Conservation (phyloP, 148 eudicot species). For the Arbutus unedo region DNA sequence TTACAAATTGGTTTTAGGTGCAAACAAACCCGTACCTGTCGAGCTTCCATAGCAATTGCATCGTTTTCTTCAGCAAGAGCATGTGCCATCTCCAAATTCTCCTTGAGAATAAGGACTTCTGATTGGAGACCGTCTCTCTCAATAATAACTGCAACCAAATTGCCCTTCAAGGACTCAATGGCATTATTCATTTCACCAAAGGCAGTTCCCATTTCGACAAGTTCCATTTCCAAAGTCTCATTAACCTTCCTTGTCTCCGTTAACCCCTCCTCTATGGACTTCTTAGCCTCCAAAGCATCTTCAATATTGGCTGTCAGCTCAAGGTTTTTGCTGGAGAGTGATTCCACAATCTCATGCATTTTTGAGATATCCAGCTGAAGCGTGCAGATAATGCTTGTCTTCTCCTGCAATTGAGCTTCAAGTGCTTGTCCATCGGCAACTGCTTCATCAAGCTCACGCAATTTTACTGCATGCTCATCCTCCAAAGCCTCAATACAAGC, state of each 20-base stretch:
- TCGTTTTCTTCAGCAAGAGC: slow-evolving; percentile 78
- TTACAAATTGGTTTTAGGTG: neutral
- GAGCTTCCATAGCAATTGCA: slow-evolving; percentile 71
- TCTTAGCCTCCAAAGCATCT: slow-evolving; percentile 42
- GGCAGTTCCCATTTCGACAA: slow-evolving; percentile 50
- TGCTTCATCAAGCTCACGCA: slow-evolving; percentile 52
- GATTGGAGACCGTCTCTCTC: slow-evolving; percentile 55
- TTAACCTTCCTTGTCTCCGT: slow-evolving; percentile 41
- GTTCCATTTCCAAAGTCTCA: slow-evolving; percentile 59
- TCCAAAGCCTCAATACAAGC: slow-evolving; percentile 50
- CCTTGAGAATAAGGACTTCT: slow-evolving; percentile 45
- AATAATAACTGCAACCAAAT: slow-evolving; percentile 41
- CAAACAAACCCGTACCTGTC: slow-evolving; percentile 46
- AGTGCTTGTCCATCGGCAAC: slow-evolving; percentile 35
- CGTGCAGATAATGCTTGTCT: slow-evolving; percentile 39
- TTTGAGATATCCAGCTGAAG: slow-evolving; percentile 53
- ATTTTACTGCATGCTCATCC: slow-evolving; percentile 41
- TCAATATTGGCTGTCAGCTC: slow-evolving; percentile 38
- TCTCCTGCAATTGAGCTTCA: slow-evolving; percentile 58
- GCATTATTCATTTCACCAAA: slow-evolving; percentile 43
- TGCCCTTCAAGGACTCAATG: slow-evolving; percentile 50
- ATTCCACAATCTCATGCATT: slow-evolving; percentile 35
- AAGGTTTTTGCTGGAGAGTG: slow-evolving; percentile 45
- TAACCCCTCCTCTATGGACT: slow-evolving; percentile 48
- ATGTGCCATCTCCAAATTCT: slow-evolving; percentile 69